Conservation (phyloP, 1,139 yeast genomes). For the Sugiyamaella novakii region DNA sequence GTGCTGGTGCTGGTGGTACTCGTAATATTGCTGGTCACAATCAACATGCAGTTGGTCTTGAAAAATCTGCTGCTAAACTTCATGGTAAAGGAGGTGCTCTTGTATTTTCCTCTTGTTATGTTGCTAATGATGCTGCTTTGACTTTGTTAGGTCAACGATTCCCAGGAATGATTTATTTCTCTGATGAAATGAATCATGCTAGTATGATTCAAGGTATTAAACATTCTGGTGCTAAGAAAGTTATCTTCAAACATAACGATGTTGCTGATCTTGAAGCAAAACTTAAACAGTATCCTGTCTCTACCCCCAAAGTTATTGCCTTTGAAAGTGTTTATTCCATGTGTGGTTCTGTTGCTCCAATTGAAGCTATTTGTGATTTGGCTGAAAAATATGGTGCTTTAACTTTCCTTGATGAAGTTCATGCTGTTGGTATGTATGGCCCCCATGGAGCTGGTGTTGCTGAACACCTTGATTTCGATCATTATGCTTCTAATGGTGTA, state of each 20-base stretch:
- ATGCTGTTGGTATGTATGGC: constrained; percentile 98
- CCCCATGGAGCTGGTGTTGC: constrained; percentile 99
- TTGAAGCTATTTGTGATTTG: constrained; percentile 86
- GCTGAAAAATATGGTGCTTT: constrained; percentile 98
- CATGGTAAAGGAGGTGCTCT: constrained; percentile 95
- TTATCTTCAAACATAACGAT: constrained; percentile 89
- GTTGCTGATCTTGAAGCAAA: constrained; percentile 74
- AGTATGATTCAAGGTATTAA: constrained; percentile 96
- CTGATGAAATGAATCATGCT: constrained; percentile 94
- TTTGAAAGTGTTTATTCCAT: constrained; percentile 96
- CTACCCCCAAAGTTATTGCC: constrained; percentile 90
- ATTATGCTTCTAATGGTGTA: constrained; percentile 49
- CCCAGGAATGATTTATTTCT: constrained; percentile 85
- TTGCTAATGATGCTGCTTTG: constrained; percentile 96
- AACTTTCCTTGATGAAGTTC: constrained; percentile 97
- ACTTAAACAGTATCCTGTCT: constrained; percentile 76
- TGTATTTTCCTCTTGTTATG: constrained; percentile 93
- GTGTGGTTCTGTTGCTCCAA: constrained; percentile 98
- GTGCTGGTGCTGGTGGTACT: constrained; percentile 99
- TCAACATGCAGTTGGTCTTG: constrained; percentile 80
- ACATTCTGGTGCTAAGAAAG: constrained; percentile 86
- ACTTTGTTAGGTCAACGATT: constrained; percentile 88
- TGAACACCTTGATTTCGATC: constrained; percentile 87
- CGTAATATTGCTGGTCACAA: constrained; percentile 99
- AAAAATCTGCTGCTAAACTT: constrained; percentile 81